phyloP scores from a whole-genome alignment of 2,329 filamentous ascomycete species.

The Neopestalotiopsis sp. region DNA sequence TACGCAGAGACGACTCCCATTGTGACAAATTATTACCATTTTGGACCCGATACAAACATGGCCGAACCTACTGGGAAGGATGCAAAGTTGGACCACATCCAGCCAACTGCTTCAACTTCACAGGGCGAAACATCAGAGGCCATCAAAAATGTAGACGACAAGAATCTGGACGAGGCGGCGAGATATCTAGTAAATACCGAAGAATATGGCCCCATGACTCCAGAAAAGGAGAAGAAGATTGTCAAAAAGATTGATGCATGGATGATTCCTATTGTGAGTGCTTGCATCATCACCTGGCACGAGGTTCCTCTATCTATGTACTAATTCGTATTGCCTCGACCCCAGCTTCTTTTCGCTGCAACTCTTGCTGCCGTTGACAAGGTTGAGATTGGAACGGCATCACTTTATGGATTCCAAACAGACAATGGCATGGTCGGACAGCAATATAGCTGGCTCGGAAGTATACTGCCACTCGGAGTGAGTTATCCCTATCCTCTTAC shows the following conservation, averaged over 20 bases:
- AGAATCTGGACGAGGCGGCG: conserved; percentile 27
- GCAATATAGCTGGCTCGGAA: conserved; percentile 39
- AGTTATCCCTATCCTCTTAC: conserved; percentile 9
- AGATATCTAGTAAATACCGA: conserved; percentile 29
- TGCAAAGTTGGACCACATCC: neutral
- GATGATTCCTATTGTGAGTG: conserved; percentile 34
- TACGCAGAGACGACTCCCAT: neutral
- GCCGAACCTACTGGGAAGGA: neutral
- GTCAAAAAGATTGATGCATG: conserved; percentile 35
- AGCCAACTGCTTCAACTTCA: neutral
- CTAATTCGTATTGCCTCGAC: neutral
- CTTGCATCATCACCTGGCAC: no score
- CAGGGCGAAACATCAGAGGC: conserved; percentile 21
- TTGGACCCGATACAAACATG: neutral
- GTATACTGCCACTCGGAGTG: conserved; percentile 36
- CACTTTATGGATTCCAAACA: conserved; percentile 39
- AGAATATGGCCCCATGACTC: conserved; percentile 33
- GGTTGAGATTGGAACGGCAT: conserved; percentile 38
- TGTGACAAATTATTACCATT: neutral
- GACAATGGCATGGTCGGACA: conserved; percentile 40
- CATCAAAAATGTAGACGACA: conserved; percentile 24
- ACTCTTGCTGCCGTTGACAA: conserved; percentile 40
- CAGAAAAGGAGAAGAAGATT: conserved; percentile 34
- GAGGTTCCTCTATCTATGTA: neutral
- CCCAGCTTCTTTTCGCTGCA: conserved; percentile 34